Evolutionary conservation across 2,329 filamentous ascomycete species (phyloP).

Genomic region (Venturia nashicola): DNA sequence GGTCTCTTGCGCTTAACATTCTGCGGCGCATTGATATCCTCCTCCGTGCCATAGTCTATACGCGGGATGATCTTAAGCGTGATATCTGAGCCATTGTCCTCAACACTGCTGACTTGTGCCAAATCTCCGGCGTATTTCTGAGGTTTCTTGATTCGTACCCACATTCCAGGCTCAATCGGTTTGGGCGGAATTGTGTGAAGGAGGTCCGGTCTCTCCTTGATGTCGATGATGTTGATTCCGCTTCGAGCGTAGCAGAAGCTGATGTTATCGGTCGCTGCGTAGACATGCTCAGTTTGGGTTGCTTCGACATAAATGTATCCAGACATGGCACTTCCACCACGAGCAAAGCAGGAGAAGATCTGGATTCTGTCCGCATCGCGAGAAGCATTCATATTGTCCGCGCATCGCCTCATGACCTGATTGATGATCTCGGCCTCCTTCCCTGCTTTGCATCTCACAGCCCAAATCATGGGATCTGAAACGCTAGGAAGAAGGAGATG

Average conservation of each 20-base stretch:
- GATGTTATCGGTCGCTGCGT: conserved; percentile 70
- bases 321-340: conserved; percentile 67
- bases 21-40: conserved; percentile 49
- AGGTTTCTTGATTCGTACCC: conserved; percentile 74
- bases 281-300: conserved; percentile 71
- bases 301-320: conserved; percentile 95
- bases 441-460: conserved; percentile 81
- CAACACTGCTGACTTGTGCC: conserved; percentile 83
- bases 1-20: conserved; percentile 65
- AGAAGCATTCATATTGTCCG: conserved; percentile 58
- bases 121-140: conserved; percentile 79
- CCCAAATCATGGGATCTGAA: conserved; percentile 93
- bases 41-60: conserved; percentile 80
- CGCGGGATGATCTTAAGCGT: conserved; percentile 79
- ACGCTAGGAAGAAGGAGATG: conserved; percentile 81
- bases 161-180: conserved; percentile 73
- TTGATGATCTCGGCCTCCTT: conserved; percentile 90
- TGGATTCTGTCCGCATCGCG: conserved; percentile 56
- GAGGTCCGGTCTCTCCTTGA: conserved; percentile 97
- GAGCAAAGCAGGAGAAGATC: conserved; percentile 86
- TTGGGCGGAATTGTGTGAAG: conserved; percentile 80
- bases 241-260: conserved; percentile 81
- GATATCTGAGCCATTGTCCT: conserved; percentile 82
- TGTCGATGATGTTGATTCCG: conserved; percentile 78
- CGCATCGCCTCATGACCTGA: conserved; percentile 75